phyloP scores from a whole-genome alignment of 257 asterid genomes.

The Sherardia arvensis region DNA sequence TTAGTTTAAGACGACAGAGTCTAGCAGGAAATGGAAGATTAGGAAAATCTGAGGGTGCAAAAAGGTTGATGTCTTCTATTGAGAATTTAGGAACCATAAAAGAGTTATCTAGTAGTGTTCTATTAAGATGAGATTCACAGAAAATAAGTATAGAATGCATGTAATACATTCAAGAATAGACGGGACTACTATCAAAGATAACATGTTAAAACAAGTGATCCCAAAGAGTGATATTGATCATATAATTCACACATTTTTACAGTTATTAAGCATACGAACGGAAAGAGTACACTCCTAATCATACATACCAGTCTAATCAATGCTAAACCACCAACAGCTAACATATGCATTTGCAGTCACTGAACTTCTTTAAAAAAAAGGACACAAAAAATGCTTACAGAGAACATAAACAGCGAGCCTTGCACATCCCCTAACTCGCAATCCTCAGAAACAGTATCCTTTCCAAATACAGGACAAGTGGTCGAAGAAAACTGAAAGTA shows the following conservation, averaged over 20 bases:
- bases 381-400: conserved; percentile 41
- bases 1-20: background rate
- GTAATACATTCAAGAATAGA: background rate
- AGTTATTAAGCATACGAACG: too few species aligned
- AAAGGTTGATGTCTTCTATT: background rate
- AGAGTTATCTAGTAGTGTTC: background rate
- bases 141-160: background rate
- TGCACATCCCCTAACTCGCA: conserved; percentile 69
- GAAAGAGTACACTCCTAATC: background rate
- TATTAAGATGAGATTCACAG: too few species aligned
- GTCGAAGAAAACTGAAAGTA: conserved; percentile 53
- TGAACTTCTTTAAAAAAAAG: background rate
- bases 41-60: background rate
- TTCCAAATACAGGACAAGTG: conserved; percentile 25
- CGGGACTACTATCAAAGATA: background rate
- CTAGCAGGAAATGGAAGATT: background rate
- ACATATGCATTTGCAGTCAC: background rate
- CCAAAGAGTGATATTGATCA: background rate
- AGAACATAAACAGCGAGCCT: conserved; percentile 86
- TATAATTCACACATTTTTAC: background rate
- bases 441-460: conserved; percentile 32
- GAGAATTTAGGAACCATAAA: background rate
- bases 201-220: background rate
- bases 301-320: background rate
- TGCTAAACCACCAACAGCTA: too few species aligned